Evolutionary conservation across 2,329 filamentous ascomycete genomes (phyloP).

Genomic region (Aspergillus sojae): DNA sequence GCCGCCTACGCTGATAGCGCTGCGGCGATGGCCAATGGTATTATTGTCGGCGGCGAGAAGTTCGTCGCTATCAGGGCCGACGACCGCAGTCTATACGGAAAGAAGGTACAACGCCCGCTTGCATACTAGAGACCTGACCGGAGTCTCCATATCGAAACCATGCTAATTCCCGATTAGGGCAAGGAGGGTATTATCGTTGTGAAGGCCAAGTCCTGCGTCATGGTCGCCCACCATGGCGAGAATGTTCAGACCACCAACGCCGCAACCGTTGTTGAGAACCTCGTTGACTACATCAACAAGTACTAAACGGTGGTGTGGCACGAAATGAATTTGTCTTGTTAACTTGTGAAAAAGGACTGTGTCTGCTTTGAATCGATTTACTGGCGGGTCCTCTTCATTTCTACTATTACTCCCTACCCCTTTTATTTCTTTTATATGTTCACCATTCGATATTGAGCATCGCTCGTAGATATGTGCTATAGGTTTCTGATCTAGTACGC

Average conservation of each 20-base stretch:
- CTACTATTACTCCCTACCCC: conserved; percentile 5
- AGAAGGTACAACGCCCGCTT: conserved; percentile 66
- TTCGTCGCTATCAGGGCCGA: conserved; percentile 77
- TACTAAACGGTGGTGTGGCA: too few relatives aligned
- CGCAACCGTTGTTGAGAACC: conserved; percentile 74
- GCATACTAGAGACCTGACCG: not conserved
- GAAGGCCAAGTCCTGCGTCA: conserved; percentile 86
- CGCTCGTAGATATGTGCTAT: conserved; percentile 26
- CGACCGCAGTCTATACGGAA: conserved; percentile 78
- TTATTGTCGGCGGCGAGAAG: conserved; percentile 75
- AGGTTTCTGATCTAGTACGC: conserved; percentile 15
- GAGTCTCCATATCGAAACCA: not conserved
- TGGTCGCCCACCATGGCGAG: conserved; percentile 86
- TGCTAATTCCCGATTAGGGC: conserved; percentile 55
- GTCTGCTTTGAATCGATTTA: conserved; percentile 19
- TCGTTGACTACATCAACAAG: conserved; percentile 86
- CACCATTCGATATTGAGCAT: conserved; percentile 14
- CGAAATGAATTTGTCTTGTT: conserved; percentile 20
- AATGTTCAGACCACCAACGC: conserved; percentile 72
- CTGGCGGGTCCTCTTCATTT: conserved; percentile 9
- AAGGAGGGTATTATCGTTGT: conserved; percentile 78
- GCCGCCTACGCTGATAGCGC: conserved; percentile 54
- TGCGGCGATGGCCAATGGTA: conserved; percentile 60
- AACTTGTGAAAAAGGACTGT: conserved; percentile 14
- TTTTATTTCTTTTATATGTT: not conserved